Evolutionary conservation across 23 red algal genomes (phyloP).

Genomic region (Gracilaria vermiculophylla): DNA sequence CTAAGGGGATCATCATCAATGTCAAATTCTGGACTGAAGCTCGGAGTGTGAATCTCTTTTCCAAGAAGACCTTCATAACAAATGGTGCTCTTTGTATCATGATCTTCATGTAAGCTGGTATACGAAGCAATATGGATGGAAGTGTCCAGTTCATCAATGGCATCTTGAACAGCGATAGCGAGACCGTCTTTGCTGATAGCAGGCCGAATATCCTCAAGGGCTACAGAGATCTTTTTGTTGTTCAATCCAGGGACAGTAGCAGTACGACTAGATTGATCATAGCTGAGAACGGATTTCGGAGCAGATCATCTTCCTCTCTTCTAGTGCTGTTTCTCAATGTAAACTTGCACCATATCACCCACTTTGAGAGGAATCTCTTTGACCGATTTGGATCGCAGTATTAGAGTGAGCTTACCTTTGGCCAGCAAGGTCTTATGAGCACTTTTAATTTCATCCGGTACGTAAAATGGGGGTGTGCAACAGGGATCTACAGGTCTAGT

Average conservation of each 20-base stretch:
- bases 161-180: slow-evolving; percentile 9
- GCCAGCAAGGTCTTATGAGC: not conserved
- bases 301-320: slow-evolving; percentile 11
- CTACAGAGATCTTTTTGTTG: not conserved
- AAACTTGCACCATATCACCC: slow-evolving; percentile 22
- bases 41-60: too few species aligned
- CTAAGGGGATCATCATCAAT: too few species aligned
- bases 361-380: not conserved
- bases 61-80: not conserved
- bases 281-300: not conserved
- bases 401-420: slow-evolving; percentile 16
- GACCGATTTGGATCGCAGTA: not conserved
- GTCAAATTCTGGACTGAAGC: too few species aligned
- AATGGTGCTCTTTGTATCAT: not conserved
- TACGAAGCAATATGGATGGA: not conserved
- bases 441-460: not conserved
- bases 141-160: not conserved
- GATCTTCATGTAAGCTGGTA: too few species aligned
- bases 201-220: slow-evolving; percentile 17
- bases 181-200: slow-evolving; percentile 31
- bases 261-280: not conserved
- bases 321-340: slow-evolving; percentile 11
- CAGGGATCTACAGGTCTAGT: not conserved
- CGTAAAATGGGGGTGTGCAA: not conserved
- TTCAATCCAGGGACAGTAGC: slow-evolving; percentile 13